phyloP scores from a whole-genome alignment of 148 eudicot genomes.

The Nepenthes mirabilis region DNA sequence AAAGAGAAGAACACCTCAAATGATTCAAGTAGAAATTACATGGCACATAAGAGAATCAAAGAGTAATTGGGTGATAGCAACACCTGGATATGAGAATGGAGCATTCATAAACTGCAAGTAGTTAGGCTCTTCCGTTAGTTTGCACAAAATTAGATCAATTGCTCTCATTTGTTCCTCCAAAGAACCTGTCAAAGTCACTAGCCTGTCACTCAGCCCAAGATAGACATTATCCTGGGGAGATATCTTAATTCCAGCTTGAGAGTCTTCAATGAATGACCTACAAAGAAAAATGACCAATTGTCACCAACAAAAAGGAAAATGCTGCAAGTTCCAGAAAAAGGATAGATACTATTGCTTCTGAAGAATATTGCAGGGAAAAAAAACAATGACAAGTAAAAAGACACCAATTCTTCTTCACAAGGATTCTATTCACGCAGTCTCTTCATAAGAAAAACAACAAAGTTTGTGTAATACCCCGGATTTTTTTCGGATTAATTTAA shows the following conservation, averaged over 20 bases:
- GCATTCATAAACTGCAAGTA: slow-evolving; percentile 60
- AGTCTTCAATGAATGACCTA: slow-evolving; percentile 86
- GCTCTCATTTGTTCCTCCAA: slow-evolving; percentile 73
- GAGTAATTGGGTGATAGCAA: slow-evolving; percentile 1
- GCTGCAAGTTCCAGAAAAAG: not conserved
- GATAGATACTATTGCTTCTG: not conserved
- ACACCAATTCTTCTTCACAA: no score
- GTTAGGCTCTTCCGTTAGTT: slow-evolving; percentile 60
- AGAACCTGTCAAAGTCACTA: slow-evolving; percentile 72
- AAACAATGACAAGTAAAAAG: no score
- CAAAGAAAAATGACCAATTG: slow-evolving; percentile 3
- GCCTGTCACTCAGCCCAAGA: slow-evolving; percentile 72
- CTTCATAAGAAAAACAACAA: no score
- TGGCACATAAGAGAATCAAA: not conserved
- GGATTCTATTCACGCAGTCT: no score
- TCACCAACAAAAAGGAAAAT: not conserved
- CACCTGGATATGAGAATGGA: slow-evolving; percentile 76
- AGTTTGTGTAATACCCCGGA: no score
- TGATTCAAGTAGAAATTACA: not conserved
- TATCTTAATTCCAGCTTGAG: slow-evolving; percentile 81
- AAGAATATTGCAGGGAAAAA: no score
- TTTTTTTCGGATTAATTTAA: no score
- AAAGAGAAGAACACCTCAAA: not conserved
- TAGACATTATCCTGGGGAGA: slow-evolving; percentile 73
- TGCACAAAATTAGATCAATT: slow-evolving; percentile 56